These are phyloP conservation scores for Croton setiger DNA, from an alignment of 441 rosid species.

Conservation along the genomic window DNA sequence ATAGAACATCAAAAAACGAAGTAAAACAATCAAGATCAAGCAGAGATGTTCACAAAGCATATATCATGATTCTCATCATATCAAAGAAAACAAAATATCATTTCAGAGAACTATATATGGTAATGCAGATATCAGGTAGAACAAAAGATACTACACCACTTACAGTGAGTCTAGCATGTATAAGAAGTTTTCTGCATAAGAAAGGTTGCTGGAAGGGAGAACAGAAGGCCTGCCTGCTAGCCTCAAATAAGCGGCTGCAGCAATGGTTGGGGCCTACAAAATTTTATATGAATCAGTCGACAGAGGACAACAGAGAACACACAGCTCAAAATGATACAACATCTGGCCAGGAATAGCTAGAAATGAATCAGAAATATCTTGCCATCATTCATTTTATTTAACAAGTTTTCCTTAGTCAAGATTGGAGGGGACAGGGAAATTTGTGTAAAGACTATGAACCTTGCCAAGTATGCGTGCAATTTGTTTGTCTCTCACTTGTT, in stretches of 20 bases:
- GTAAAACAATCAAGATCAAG: background rate
- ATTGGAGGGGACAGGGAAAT: background rate
- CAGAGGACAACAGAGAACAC: conserved; percentile 1
- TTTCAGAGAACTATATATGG: background rate
- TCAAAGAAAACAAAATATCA: conserved; percentile 5
- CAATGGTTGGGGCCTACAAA: conserved; percentile 90
- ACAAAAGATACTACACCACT: conserved; percentile 13
- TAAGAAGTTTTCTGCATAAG: conserved; percentile 89
- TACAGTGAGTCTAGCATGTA: conserved; percentile 97
- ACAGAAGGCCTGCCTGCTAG: conserved; percentile 95
- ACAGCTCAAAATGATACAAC: no score
- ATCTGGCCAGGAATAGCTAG: no score
- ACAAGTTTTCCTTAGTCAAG: background rate
- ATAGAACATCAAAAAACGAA: background rate
- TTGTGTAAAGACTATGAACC: conserved; percentile 36
- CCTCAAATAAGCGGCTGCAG: conserved; percentile 95
- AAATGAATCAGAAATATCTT: no score
- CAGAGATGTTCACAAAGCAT: background rate
- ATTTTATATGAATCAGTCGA: conserved; percentile 3
- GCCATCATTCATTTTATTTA: background rate
- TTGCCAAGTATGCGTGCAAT: conserved; percentile 90
- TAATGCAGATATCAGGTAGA: conserved; percentile 1
- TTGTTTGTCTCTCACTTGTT: conserved; percentile 95
- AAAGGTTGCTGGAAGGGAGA: conserved; percentile 80
- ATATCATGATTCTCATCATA: background rate